A percentile compares a stretch with the other conserved stretches of the same genome.
Evolutionary conservation across 2,329 filamentous ascomycete genomes (phyloP).

Genomic region (Aulographum hederae): DNA sequence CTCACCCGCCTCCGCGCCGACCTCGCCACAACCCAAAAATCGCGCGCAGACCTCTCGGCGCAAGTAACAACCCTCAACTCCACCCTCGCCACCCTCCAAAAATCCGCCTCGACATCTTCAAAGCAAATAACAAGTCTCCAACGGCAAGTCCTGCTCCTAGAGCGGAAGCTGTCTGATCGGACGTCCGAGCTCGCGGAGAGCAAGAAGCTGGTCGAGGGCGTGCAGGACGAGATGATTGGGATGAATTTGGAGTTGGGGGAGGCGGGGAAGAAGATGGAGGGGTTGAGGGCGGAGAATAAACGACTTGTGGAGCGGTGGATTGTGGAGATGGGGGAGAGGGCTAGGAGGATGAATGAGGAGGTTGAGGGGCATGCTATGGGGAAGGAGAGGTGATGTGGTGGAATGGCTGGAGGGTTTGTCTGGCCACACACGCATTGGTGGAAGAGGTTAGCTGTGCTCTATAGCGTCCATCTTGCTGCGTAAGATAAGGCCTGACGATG

Average conservation of each 20-base stretch:
- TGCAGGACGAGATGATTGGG: conserved; percentile 85
- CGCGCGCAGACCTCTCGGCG: conserved; percentile 48
- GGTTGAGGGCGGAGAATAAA: conserved; percentile 65
- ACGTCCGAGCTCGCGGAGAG: conserved; percentile 78
- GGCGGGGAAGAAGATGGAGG: conserved; percentile 56
- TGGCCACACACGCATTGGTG: no score
- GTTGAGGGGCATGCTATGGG: no score
- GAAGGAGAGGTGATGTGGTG: no score
- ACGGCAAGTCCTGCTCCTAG: conserved; percentile 41
- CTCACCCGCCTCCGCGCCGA: conserved; percentile 33
- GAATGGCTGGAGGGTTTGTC: no score
- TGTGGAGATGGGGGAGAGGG: conserved; percentile 69
- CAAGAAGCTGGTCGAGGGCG: conserved; percentile 62
- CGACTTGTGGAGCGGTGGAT: conserved; percentile 86
- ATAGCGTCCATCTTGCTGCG: no score
- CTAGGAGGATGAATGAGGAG: conserved; percentile 61
- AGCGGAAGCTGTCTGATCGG: conserved; percentile 54
- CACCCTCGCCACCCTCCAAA: conserved; percentile 45
- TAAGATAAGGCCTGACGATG: no score
- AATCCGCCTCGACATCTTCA: conserved; percentile 39
- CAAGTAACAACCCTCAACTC: conserved; percentile 43
- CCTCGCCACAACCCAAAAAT: conserved; percentile 58
- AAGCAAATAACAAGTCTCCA: conserved; percentile 44
- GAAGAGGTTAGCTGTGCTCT: no score
- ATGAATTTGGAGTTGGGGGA: conserved; percentile 77